These are phyloP conservation scores for Hanseniaspora hatyaiensis DNA, from an alignment of 805 yeast species.

Conservation along the genomic window DNA sequence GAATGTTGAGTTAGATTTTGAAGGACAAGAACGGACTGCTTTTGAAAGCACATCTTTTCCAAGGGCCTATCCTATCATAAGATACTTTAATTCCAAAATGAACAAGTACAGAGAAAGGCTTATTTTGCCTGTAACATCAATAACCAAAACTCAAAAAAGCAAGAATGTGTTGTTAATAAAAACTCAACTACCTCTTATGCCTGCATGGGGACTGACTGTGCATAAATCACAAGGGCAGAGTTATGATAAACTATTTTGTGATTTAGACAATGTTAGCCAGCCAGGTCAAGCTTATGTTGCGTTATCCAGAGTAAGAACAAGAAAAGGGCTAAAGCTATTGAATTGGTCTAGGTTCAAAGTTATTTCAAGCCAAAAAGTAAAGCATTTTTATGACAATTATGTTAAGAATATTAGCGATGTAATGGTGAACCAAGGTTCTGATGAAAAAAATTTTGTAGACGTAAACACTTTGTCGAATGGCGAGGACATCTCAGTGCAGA, in stretches of 20 bases:
- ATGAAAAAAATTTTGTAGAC: neutral
- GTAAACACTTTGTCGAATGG: too few species aligned
- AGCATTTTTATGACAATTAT: slow-evolving; percentile 46
- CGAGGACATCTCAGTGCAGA: too few species aligned
- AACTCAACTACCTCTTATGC: slow-evolving; percentile 69
- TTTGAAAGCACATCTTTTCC: too few species aligned
- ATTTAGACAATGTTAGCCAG: slow-evolving; percentile 54
- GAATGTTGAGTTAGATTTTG: too few species aligned
- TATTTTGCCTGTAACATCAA: slow-evolving; percentile 61
- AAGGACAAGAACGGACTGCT: too few species aligned
- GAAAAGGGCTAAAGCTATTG: slow-evolving; percentile 71
- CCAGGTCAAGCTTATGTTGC: slow-evolving; percentile 93
- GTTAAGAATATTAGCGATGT: neutral
- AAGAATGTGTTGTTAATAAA: slow-evolving; percentile 60
- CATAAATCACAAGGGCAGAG: slow-evolving; percentile 96
- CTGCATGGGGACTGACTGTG: slow-evolving; percentile 95
- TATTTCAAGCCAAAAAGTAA: slow-evolving; percentile 58
- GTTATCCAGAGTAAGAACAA: slow-evolving; percentile 72
- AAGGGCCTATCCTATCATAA: slow-evolving; percentile 8
- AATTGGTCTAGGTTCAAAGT: slow-evolving; percentile 59
- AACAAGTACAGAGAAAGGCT: neutral
- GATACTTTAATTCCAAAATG: neutral
- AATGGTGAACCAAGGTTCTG: neutral
- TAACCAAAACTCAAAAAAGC: slow-evolving; percentile 53
- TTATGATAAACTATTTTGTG: slow-evolving; percentile 61